phyloP scores from a whole-genome alignment of 495 filamentous ascomycete genomes.

The Staphylotrichum tortipilum region DNA sequence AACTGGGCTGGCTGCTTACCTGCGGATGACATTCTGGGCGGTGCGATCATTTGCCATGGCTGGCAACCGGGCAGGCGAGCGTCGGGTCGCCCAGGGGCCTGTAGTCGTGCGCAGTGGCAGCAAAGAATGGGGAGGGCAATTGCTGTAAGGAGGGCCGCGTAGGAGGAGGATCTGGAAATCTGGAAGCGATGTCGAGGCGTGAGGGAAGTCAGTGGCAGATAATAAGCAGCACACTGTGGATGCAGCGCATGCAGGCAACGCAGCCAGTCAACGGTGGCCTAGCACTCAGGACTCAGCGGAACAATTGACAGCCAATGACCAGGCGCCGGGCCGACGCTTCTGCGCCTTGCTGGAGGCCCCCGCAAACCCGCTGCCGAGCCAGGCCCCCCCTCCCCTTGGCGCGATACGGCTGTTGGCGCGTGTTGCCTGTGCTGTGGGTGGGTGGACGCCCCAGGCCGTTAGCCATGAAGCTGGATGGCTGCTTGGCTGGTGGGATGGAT shows the following conservation, averaged over 20 bases:
- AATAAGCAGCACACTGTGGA: conserved; percentile 4
- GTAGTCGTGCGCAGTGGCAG: conserved; percentile 7
- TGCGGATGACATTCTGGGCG: conserved; percentile 28
- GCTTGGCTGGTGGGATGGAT: no score
- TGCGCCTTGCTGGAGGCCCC: no score
- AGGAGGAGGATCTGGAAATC: not conserved
- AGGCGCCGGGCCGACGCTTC: no score
- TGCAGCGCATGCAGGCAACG: not conserved
- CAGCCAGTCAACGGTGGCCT: not conserved
- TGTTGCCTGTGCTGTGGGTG: no score
- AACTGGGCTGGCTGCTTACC: no score
- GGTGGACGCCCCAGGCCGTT: no score
- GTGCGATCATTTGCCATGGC: conserved; percentile 23
- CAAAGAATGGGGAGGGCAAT: not conserved
- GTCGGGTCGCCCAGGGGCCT: conserved; percentile 9
- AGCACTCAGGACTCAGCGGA: not conserved
- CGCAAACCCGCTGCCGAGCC: no score
- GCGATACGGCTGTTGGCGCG: no score
- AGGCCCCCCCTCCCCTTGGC: no score
- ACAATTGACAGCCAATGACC: no score
- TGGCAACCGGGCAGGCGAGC: conserved; percentile 11
- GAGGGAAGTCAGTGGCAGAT: not conserved
- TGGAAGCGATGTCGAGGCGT: not conserved
- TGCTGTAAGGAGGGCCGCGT: not conserved
- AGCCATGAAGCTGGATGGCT: no score